Evolutionary conservation across 208 protist genomes (phyloP), one percentile per base, ranked within the genome.

Genomic region (Endotrypanum monterogeii): DNA sequence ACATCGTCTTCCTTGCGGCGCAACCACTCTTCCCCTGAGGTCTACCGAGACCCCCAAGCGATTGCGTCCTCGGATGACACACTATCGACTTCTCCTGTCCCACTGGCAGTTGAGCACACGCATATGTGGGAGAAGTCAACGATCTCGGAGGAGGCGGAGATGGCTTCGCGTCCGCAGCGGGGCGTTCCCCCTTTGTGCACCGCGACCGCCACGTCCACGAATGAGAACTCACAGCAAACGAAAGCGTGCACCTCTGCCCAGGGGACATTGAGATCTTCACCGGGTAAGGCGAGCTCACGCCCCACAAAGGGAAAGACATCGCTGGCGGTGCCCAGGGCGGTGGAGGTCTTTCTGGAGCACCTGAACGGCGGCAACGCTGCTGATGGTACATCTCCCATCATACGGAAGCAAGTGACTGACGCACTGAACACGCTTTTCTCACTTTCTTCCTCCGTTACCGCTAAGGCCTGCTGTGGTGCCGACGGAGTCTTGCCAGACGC

Each of bases 101-200:
- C 37, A 51, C 41, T 32, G 30, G 67, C 52, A 1, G 61, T 62
- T 6, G 68, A 79, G 3, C 50, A 46, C 60, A 79, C 74, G 32
- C 67, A 68, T 6, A 48, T 51, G 28, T 79, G 67, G 67, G 18
- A 57, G 58, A 61, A 79, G 35, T 20, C 66, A 37, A 28, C 37
- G 12, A 18, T 48, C 3, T 56, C n/a, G 66, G 30, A 46, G 12
- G 66, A 14, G 44, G n/a, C 25, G 50, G 51, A 28, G 20, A 6
- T 25, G 25, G 23, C 37, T 23, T 35, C 48, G 63, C 46, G 8
- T 41, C 20, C 66, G 41, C 37, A 12, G 39, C n/a, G 44, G 16
- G 41, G 41, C 9, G 12, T 16, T 52, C 25, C 30, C 37, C 20
- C n/a, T 25, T 20, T 23, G 20, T 3, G n/a, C 62, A 25, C 44